phyloP scores from a whole-genome alignment of 108 stramenopile genomes.

The Skeletonema menzelii region DNA sequence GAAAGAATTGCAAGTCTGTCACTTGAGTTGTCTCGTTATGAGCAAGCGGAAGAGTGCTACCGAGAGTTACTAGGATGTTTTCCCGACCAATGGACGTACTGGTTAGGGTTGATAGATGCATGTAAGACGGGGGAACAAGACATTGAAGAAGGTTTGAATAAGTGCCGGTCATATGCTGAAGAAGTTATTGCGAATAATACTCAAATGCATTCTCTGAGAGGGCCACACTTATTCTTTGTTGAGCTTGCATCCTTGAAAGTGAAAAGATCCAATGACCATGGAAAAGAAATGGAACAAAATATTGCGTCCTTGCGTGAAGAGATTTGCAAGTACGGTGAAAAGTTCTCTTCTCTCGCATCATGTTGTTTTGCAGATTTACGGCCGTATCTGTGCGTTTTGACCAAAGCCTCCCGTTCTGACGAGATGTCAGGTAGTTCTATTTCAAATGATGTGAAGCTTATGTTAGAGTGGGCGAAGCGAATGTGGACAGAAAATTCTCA shows the following conservation, averaged over 20 bases:
- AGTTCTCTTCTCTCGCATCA: conserved; percentile 52
- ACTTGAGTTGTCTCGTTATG: conserved; percentile 33
- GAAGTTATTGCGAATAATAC: conserved; percentile 19
- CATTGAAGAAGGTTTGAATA: conserved; percentile 24
- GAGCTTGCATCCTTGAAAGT: conserved; percentile 51
- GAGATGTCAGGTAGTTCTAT: background rate
- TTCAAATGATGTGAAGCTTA: conserved; percentile 7
- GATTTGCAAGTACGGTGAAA: conserved; percentile 48
- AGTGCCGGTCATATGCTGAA: conserved; percentile 21
- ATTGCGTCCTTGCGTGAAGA: conserved; percentile 18
- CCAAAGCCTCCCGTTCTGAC: background rate
- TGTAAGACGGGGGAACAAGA: background rate
- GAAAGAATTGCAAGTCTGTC: conserved; percentile 45
- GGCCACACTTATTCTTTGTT: conserved; percentile 58
- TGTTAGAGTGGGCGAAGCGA: conserved; percentile 47
- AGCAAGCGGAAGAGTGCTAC: conserved; percentile 49
- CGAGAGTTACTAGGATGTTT: conserved; percentile 49
- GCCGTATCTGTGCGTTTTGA: conserved; percentile 38
- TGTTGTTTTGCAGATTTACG: conserved; percentile 77
- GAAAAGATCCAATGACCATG: background rate
- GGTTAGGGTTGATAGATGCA: conserved; percentile 59
- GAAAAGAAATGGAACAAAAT: conserved; percentile 4
- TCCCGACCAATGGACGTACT: conserved; percentile 82
- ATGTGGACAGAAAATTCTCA: conserved; percentile 35
- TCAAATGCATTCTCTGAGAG: conserved; percentile 41